Evolutionary conservation across 768 basidiomycete species (phyloP), one percentile per base, ranked within the genome.

Genomic region (Suillus clintonianus): DNA sequence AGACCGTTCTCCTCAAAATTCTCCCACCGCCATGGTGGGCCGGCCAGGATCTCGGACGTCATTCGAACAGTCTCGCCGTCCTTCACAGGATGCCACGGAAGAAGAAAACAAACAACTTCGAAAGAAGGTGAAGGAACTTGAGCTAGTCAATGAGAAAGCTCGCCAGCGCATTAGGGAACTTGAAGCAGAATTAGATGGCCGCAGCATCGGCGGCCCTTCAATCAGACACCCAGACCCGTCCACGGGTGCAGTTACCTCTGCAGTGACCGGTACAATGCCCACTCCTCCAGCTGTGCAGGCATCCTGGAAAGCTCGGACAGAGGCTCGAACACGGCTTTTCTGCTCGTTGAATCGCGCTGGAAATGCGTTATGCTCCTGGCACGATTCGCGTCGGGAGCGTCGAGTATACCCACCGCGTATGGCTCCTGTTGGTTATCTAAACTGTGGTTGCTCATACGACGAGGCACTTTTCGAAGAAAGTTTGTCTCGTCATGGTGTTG

Each of bases 381-480:
- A 95, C 70, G 93, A 95, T 74, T 92, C 92, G 2, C 83, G 92
- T 53, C 86, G 92, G 34, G 92, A 95, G 76, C 88, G 93, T 36
- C 85, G 93, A 10, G 82, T 82, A 0, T 86, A 84, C 69, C 90
- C 92, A 4, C 91, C 93, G 11, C 86, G 92, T 53, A 89, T 89
- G 80, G 93, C 92, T 5, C 92, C 92, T 11, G 78, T 82, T 0
- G 89, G 91, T 11, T 83, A 83, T 68, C 86, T 95, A 62, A 95
- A 95, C 80, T 95, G 92, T 69, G 92, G 93, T 8, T 95, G 92
- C 79, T 89, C 90, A 6, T 86, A 83, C 71, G 91, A 92, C 51
- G 88, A 94, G 76, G 92, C 92, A 5, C 85, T 95, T 8, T 95
- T 95, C 71, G 92, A 94, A 71, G 92, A 94, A 77, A 90, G 89